Percentiles rank a stretch among this genome's conserved stretches.
phyloP scores from a whole-genome alignment of 805 yeast species.

The Torulaspora gathmanii region DNA sequence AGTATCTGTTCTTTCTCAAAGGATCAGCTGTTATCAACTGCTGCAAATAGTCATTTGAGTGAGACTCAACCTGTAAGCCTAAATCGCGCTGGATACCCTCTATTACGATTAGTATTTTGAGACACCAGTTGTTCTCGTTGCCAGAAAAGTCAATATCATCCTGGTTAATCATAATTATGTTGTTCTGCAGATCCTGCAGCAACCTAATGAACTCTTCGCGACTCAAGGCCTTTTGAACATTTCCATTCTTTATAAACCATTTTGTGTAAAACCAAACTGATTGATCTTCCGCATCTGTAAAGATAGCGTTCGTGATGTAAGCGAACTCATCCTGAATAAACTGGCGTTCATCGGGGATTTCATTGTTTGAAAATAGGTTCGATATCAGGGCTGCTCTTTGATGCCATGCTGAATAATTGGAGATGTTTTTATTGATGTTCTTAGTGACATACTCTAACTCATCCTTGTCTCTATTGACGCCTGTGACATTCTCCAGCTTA shows the following conservation, averaged over 20 bases:
- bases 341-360: conserved; percentile 21
- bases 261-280: conserved; percentile 86
- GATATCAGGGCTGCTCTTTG: conserved; percentile 71
- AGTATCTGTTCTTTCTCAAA: conserved; percentile 55
- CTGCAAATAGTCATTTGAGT: conserved; percentile 30
- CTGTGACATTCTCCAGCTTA: conserved; percentile 22
- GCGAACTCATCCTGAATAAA: conserved; percentile 56
- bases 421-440: conserved; percentile 76
- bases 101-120: conserved; percentile 53
- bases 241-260: conserved; percentile 57
- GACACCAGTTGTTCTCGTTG: conserved; percentile 68
- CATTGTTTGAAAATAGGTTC: conserved; percentile 38
- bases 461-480: conserved; percentile 32
- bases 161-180: conserved; percentile 59
- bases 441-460: conserved; percentile 76
- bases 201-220: conserved; percentile 37
- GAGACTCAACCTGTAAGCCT: conserved; percentile 35
- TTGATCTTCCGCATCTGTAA: conserved; percentile 90
- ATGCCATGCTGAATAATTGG: conserved; percentile 96
- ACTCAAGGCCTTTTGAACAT: conserved; percentile 26
- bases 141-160: conserved; percentile 68
- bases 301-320: conserved; percentile 75
- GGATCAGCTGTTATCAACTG: conserved; percentile 57
- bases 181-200: conserved; percentile 43
- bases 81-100: conserved; percentile 34